Base-by-base conservation (phyloP, 768 basidiomycete genomes). In the Calocera viscosa region DNA sequence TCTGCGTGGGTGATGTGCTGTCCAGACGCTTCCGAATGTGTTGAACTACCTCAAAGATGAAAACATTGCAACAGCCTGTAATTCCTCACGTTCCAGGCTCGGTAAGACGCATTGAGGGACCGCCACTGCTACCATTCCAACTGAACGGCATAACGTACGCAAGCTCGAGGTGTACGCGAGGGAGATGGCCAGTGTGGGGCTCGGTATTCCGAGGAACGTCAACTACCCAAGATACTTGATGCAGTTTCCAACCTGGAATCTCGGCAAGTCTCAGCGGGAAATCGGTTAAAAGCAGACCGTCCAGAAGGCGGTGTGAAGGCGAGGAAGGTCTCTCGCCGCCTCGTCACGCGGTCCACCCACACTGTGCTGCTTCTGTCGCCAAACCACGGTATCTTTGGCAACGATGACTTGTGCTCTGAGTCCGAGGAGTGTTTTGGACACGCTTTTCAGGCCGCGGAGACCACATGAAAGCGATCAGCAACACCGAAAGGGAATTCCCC, bases 401-500 rank as follows among this genome's bases (percentile, higher is more conserved):
- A 94, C 73, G 96, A 98, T 73, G 95, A 95, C 66, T 81, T 99
- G 41, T 99, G 98, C 76, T 93, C 94, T 0, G 96, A 99, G 78
- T 95, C 93, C 11, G 98, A 99, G n/a, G 84, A 94, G 98, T 69
- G 91, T 94, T 2, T 80, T 99, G 64, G 96, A 99, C 79, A 98
- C 95, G 0, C 81, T 99, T 19, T 99, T 99, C 88, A 90, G 96
- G 86, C 80, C 66, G 94, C 95, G 0, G 96, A 99, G 77, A 94
- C 90, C 76, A 98, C 81, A 99, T 99, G 96, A 96, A 97, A 78
- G 96, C 96, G 0, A 99, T 96, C 3, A 92, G 90, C 78, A 97
- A 95, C 73, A 88, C 94, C 0, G 91, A 94, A 77, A 91, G 91
- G 33, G 96, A 99, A 76, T 91, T 97, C 73, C 94, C 94, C 2